These are phyloP conservation scores for Tylopilus rubrobrunneus DNA, from an alignment of 768 basidiomycete genomes.

Conservation along the genomic window DNA sequence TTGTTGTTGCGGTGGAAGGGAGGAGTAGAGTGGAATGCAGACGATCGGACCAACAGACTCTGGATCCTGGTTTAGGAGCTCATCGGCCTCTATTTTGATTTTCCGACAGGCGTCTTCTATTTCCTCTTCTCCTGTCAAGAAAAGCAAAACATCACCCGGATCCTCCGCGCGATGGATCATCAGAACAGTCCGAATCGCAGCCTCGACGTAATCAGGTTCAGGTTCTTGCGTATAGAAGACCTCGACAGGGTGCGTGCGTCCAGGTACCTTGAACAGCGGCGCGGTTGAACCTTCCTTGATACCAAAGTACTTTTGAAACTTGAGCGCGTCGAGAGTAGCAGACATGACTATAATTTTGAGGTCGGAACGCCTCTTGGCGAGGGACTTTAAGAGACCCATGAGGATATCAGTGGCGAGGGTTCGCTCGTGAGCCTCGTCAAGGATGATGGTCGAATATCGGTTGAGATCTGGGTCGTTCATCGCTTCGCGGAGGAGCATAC, in stretches of 20 bases:
- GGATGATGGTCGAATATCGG: slow-evolving; percentile 95
- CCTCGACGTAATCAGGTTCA: slow-evolving; percentile 94
- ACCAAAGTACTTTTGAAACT: slow-evolving; percentile 94
- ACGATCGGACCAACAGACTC: slow-evolving; percentile 78
- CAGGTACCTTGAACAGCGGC: slow-evolving; percentile 87
- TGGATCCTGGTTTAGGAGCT: slow-evolving; percentile 66
- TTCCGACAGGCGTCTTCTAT: slow-evolving; percentile 96
- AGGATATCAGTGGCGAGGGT: slow-evolving; percentile 97
- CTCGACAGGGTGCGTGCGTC: slow-evolving; percentile 93
- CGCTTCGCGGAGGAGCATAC: slow-evolving; percentile 97
- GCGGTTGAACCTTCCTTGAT: slow-evolving; percentile 43
- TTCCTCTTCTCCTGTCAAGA: slow-evolving; percentile 98
- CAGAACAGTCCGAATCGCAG: slow-evolving; percentile 91
- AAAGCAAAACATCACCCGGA: slow-evolving; percentile 87
- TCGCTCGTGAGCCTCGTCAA: slow-evolving; percentile 98
- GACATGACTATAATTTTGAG: slow-evolving; percentile 99
- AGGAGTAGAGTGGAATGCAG: slow-evolving; percentile 94
- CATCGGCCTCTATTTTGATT: slow-evolving; percentile 88
- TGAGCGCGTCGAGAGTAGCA: slow-evolving; percentile 93
- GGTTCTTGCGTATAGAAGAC: slow-evolving; percentile 92
- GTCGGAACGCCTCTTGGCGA: slow-evolving; percentile 77
- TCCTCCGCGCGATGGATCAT: slow-evolving; percentile 98
- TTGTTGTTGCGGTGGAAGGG: slow-evolving; percentile 90
- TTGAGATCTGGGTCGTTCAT: slow-evolving; percentile 92
- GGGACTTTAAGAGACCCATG: slow-evolving; percentile 90